Percentiles rank a stretch among this genome's conserved stretches.
Evolutionary conservation across 164 flowering plant genomes (phyloP).

Genomic region (Brasenia schreberi): DNA sequence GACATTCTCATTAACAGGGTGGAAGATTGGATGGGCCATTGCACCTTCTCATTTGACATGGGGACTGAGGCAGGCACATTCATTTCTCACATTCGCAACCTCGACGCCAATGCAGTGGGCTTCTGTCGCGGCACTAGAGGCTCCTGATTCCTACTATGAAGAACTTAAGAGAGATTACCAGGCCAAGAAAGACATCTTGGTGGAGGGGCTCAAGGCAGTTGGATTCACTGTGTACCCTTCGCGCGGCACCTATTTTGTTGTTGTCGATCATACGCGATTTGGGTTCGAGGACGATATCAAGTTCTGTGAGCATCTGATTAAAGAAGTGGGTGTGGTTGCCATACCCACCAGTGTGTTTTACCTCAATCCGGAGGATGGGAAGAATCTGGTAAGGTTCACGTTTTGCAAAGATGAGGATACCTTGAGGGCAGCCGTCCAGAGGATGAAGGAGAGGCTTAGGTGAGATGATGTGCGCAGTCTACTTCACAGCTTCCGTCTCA

Average conservation of each 20-base stretch:
- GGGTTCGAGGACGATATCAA: constrained; percentile 73
- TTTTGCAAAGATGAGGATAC: constrained; percentile 97
- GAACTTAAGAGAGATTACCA: constrained; percentile 72
- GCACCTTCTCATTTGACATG: constrained; percentile 90
- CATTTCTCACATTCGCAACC: constrained; percentile 85
- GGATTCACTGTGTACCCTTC: constrained; percentile 84
- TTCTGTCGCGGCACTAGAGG: constrained; percentile 57
- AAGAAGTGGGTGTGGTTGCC: constrained; percentile 92
- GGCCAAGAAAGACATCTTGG: constrained; percentile 71
- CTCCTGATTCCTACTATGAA: constrained; percentile 71
- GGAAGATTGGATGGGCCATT: constrained; percentile 99
- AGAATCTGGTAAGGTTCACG: constrained; percentile 88
- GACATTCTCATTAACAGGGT: constrained; percentile 92
- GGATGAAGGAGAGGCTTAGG: constrained; percentile 78
- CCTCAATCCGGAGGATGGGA: constrained; percentile 86
- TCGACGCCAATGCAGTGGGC: constrained; percentile 90
- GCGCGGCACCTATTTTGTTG: constrained; percentile 89
- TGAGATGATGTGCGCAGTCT: constrained; percentile 2
- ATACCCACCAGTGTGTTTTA: constrained; percentile 95
- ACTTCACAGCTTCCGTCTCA: too few species aligned
- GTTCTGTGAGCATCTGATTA: constrained; percentile 84
- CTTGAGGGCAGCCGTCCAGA: constrained; percentile 60
- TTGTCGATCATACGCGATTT: constrained; percentile 91
- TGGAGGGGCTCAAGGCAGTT: constrained; percentile 68
- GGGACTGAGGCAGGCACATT: constrained; percentile 91